These are phyloP conservation scores for Irpex sp. DNA, from an alignment of 1,284 basidiomycete genomes.

Conservation along the genomic window DNA sequence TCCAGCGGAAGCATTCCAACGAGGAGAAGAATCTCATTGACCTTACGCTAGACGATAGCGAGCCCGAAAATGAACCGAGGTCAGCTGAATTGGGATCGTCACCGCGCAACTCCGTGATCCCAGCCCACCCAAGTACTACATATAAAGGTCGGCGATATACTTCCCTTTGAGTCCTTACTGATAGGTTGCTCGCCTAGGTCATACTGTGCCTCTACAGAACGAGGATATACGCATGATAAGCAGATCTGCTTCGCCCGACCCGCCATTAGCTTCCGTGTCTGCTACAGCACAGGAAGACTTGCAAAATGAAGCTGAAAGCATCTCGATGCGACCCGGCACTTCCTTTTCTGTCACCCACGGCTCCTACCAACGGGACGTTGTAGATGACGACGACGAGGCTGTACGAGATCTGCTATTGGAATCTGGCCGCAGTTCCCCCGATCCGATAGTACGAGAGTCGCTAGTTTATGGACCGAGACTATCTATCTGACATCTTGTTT, in stretches of 20 bases:
- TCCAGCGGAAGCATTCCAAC: not conserved
- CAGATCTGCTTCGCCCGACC: not conserved
- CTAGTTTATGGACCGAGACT: not conserved
- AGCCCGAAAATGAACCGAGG: not conserved
- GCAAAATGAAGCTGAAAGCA: not conserved
- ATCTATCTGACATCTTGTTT: no score
- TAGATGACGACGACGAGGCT: not conserved
- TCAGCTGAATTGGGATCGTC: no score
- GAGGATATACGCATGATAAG: not conserved
- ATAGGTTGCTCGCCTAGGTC: no score
- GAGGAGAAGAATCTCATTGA: conserved; percentile 1
- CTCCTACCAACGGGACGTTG: not conserved
- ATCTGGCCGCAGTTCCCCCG: not conserved
- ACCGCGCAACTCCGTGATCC: not conserved
- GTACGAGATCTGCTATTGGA: not conserved
- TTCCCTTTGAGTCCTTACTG: no score
- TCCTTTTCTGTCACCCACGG: not conserved
- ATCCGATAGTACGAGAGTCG: not conserved
- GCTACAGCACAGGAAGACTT: not conserved
- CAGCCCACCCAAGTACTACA: no score
- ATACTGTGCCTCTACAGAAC: no score
- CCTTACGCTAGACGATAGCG: conserved; percentile 3
- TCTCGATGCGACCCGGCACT: not conserved
- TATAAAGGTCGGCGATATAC: no score
- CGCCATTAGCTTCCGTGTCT: not conserved